Base-by-base conservation (phyloP, 441 rosid species). In the Viola pubescens region DNA sequence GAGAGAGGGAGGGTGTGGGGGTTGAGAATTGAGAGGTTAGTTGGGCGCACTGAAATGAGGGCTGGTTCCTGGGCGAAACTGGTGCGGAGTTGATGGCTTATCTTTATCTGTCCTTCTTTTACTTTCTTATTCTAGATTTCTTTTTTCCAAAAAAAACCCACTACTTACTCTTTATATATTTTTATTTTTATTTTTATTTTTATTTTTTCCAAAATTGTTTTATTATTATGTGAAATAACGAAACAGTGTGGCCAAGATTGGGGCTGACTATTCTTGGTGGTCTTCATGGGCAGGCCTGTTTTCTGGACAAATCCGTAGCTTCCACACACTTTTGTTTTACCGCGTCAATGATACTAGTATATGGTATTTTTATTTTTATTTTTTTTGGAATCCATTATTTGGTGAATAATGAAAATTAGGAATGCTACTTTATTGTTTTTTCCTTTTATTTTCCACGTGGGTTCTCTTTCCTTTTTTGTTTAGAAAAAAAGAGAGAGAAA, bases 41-140 rank as follows among this genome's bases (percentile, higher is more conserved):
- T 39, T 54, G 64, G 44, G 68, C 34, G 77, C 78, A 57, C 77
- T 61, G 66, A 68, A 62, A 75, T 56, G 75, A 77, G 65, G 66
- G 73, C 65, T 54, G 62, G 69, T 72, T 72, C 74, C 70, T 64
- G 72, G 77, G 75, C 66, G 74, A 71, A 80, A 77, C 73, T 65
- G 73, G 73, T 70, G 81, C 68, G 48, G 39, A 70, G 67, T 75
- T 70, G 59, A 77, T 70, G 81, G 80, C 58, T 68, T 63, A 76
- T 75, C 79, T 62, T 43, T 52, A 26, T 45, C 51, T 58, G 14
- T 60, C 56, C 55, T 13, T 56, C 43, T 52, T 4, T 61, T 14
- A 62, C 37, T 53, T 5, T 48, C 42, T 9, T 37, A 4, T 52
- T 12, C 39, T 19, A 26, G 3, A 37, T 5, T 9, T 56, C 34